These are phyloP conservation scores for Tephrocybe sp. DNA, from an alignment of 768 basidiomycete genomes.

Conservation along the genomic window DNA sequence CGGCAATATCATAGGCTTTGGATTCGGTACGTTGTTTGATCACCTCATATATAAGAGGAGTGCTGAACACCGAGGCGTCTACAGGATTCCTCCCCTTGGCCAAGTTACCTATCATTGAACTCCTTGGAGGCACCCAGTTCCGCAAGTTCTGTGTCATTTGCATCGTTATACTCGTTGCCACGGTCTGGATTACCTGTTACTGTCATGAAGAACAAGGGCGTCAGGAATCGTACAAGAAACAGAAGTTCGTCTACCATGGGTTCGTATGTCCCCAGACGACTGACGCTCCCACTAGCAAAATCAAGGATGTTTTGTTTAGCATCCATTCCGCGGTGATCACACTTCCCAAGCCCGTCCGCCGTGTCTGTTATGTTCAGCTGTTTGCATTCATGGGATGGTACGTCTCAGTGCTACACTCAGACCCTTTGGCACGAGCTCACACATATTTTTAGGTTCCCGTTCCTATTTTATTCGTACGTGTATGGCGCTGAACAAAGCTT, in stretches of 20 bases:
- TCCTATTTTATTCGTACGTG: conserved; percentile 85
- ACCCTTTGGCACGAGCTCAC: neutral
- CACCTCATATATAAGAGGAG: neutral
- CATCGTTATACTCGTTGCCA: conserved; percentile 72
- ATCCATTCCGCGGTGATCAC: conserved; percentile 72
- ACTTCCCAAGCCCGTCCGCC: conserved; percentile 80
- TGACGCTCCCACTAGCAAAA: conserved; percentile 39
- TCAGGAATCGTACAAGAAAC: conserved; percentile 37
- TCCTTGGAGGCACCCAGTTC: conserved; percentile 91
- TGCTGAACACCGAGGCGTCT: neutral
- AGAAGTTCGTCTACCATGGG: conserved; percentile 31
- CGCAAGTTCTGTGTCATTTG: conserved; percentile 92
- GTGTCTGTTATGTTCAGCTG: conserved; percentile 91
- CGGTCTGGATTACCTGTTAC: conserved; percentile 88
- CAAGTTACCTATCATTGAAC: conserved; percentile 69
- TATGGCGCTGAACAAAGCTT: neutral
- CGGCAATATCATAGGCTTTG: conserved; percentile 95
- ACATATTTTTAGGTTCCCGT: conserved; percentile 72
- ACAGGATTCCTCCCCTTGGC: conserved; percentile 88
- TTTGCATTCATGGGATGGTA: conserved; percentile 98
- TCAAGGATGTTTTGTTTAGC: conserved; percentile 75
- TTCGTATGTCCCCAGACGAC: conserved; percentile 1
- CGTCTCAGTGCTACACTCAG: conserved; percentile 20
- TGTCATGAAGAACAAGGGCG: conserved; percentile 81
- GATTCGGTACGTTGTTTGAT: conserved; percentile 62